Evolutionary conservation across 2,329 filamentous ascomycete genomes (phyloP), one percentile per base, ranked within the genome.

Genomic region (Hysterium pulicare): DNA sequence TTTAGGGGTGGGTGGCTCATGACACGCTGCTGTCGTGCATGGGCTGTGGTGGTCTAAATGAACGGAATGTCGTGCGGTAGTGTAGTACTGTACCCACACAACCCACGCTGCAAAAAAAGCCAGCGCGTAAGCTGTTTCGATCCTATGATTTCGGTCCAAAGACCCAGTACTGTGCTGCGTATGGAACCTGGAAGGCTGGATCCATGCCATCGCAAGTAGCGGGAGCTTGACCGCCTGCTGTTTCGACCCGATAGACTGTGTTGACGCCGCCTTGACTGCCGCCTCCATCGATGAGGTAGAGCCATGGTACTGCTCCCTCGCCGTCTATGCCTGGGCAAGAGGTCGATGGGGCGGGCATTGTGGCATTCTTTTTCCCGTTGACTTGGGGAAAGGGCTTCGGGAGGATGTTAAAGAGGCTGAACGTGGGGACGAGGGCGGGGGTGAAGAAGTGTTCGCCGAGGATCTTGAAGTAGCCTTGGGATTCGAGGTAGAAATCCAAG

Each of bases 361-460:
- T 61, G 23, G 67, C 72, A 31, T 71, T 48, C 66, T 81, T 81
- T 60, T 73, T 47, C n/a, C 63, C 59, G 17, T 58, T 53, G 13
- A 57, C 49, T 66, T 70, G 45, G 69, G 70, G 50, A 74, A 61
- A 48, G 11, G 64, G 57, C 71, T 61, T 52, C 69, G 62, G 22
- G 64, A 44, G 57, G 26, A 59, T 55, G 30, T 64, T 60, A 38
- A 66, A 58, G 28, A 87, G 70, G 45, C 78, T 71, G 59, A 87
- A 88, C 10, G 73, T 79, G 1, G 85, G 84, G 0, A 70, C 64
- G 48, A 74, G 66, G 33, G 57, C 49, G 35, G 48, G 47, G 63
- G 76, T 76, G 72, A 88, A 88, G 75, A 73, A 86, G 72, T 89
- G 85, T 54, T 80, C 74, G 22, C 84, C 85, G 11, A 83, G 59